Base-by-base conservation (phyloP, 768 basidiomycete species). In the Galerina sulciceps region DNA sequence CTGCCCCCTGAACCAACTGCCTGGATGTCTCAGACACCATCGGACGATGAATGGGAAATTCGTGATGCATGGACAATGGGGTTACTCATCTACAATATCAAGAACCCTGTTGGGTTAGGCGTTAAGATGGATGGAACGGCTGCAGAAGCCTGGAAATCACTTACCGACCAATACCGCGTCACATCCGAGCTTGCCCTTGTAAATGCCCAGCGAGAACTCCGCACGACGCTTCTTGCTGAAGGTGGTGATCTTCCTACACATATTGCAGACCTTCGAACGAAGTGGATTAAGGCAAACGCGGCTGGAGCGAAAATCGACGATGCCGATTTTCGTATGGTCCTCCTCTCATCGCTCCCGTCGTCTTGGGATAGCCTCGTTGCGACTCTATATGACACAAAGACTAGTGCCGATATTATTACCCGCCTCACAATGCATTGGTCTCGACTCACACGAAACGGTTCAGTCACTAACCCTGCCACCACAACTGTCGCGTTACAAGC, bases 111-210 rank as follows among this genome's bases (percentile, higher is more conserved):
- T 8, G 67, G 66, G 14, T 13, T 69, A 1, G 69, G 66, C 0
- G 15, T 70, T 4, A 61, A 68, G 23, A 57, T 59, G 14, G 65
- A 65, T 26, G 66, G 69, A 2, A 66, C 58, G 0, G 67, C 68
- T 0, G 60, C 64, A 0, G 61, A 69, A 15, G 65, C 67, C 2
- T 68, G 64, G 66, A 53, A 51, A 17, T 59, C 65, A 3, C 59
- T 71, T n/a, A 57, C 49, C 23, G 43, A 52, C 17, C 45, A 43
- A 17, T 66, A 68, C 45, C 49, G 59, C 6, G 59, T 26, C 0
- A 26, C 46, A 6, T 58, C 59, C 1, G 62, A 66, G 2, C 46
- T 68, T 2, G 61, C 60, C 26, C 26, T 31, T 31, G 26, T 31
- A 31, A 31, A 31, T 31, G 26, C 26, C 26, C 26, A 31, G 26